These are phyloP conservation scores for Coniochaeta sp. DNA, from an alignment of 2,329 filamentous ascomycete species.

Conservation along the genomic window DNA sequence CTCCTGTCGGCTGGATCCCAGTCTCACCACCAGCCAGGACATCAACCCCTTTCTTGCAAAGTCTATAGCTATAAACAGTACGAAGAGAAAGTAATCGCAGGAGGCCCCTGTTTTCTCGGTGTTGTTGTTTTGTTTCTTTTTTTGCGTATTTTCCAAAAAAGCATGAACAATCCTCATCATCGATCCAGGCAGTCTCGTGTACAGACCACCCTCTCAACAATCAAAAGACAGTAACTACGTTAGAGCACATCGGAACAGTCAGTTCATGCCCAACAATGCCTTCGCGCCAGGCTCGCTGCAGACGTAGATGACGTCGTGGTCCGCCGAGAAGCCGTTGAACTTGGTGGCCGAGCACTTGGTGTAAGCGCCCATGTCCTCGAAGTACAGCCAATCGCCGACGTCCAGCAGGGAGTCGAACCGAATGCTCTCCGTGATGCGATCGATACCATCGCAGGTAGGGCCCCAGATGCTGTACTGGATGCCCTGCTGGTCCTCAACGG, in stretches of 20 bases:
- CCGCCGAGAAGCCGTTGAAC: constrained; percentile 95
- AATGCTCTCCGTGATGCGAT: constrained; percentile 81
- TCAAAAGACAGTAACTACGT: background rate
- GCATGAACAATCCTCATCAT: background rate
- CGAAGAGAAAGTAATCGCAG: background rate
- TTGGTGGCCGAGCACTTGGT: constrained; percentile 96
- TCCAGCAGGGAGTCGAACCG: constrained; percentile 71
- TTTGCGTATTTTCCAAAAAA: background rate
- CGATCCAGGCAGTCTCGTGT: background rate
- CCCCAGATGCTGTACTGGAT: constrained; percentile 96
- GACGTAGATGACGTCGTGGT: constrained; percentile 89
- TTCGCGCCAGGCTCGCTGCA: constrained; percentile 85
- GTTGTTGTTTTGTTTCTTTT: background rate
- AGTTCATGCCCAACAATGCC: constrained; percentile 50
- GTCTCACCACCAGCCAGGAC: background rate
- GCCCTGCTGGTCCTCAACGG: constrained; percentile 29
- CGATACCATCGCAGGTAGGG: constrained; percentile 95
- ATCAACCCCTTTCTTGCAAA: background rate
- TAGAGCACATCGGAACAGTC: background rate
- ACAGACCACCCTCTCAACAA: background rate
- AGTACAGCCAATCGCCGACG: constrained; percentile 97
- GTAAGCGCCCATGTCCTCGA: constrained; percentile 98
- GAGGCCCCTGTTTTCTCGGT: background rate
- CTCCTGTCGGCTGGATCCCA: background rate
- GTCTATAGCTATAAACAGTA: background rate